These are phyloP conservation scores for Agrocybe chaxingu DNA, from an alignment of 768 basidiomycete species.

Conservation along the genomic window DNA sequence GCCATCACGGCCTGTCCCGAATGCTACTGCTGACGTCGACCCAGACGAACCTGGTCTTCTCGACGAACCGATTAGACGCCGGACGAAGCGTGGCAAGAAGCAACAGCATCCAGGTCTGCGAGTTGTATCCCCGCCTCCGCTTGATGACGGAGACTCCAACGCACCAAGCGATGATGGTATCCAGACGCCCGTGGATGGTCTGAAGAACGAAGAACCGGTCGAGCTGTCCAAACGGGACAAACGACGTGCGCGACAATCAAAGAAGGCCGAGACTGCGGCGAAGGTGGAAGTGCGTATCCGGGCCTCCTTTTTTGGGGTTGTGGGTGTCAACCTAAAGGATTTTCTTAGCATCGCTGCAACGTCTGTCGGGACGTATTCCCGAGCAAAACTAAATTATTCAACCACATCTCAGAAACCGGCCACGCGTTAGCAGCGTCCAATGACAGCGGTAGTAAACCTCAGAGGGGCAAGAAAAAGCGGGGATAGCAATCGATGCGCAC, in stretches of 20 bases:
- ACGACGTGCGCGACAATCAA: slow-evolving; percentile 72
- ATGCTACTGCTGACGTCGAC: neutral
- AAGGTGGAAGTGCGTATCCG: slow-evolving; percentile 18
- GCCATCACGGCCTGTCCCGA: too few relatives aligned
- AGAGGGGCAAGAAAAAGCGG: slow-evolving; percentile 33
- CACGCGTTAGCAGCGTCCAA: slow-evolving; percentile 56
- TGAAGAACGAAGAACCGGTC: slow-evolving; percentile 4
- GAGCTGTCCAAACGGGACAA: slow-evolving; percentile 74
- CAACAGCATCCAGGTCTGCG: too few relatives aligned
- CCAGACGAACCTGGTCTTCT: neutral
- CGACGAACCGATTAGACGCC: slow-evolving; percentile 4
- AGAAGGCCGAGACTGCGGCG: slow-evolving; percentile 47
- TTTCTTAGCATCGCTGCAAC: slow-evolving; percentile 53
- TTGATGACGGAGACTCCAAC: neutral
- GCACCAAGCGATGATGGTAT: neutral
- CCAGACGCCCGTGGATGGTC: slow-evolving; percentile 2
- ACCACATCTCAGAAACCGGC: slow-evolving; percentile 65
- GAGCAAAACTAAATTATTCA: slow-evolving; percentile 73
- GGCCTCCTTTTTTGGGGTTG: neutral
- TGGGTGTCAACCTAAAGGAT: neutral
- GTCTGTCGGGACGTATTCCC: slow-evolving; percentile 61
- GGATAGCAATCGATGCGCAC: too few relatives aligned
- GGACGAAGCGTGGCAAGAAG: too few relatives aligned
- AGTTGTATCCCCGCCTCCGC: neutral
- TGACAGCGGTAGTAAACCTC: slow-evolving; percentile 21